A percentile compares a stretch with the other conserved stretches of the same genome.
Evolutionary conservation across 805 yeast genomes (phyloP).

Genomic region (Saccharomycopsis fibuligera): DNA sequence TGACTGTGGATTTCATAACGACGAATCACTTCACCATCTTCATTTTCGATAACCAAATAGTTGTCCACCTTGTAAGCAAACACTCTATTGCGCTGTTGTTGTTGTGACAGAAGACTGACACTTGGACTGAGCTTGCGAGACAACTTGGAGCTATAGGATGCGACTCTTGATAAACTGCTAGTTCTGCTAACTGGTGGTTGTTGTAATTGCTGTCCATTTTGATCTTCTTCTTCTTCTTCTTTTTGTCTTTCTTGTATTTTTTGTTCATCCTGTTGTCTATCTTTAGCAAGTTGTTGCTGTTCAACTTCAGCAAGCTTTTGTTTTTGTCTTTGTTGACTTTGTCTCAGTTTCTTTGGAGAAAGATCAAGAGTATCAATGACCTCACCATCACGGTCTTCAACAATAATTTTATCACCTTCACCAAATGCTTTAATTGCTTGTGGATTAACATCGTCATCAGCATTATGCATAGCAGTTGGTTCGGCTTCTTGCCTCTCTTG

Average conservation of each 20-base stretch:
- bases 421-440: conserved; percentile 39
- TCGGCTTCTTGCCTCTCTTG: background rate
- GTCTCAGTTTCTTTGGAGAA: conserved; percentile 22
- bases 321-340: background rate
- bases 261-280: conserved; percentile 6
- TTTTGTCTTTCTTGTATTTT: background rate
- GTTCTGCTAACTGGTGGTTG: conserved; percentile 4
- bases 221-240: background rate
- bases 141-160: background rate
- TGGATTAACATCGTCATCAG: background rate
- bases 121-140: background rate
- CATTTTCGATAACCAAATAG: conserved; percentile 76
- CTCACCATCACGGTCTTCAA: conserved; percentile 85
- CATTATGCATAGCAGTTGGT: background rate
- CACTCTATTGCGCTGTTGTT: conserved; percentile 27
- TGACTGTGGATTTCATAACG: conserved; percentile 71
- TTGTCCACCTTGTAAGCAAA: conserved; percentile 79
- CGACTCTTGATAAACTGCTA: background rate
- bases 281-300: conserved; percentile 8
- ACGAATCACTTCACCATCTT: conserved; percentile 86
- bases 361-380: conserved; percentile 50
- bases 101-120: background rate
- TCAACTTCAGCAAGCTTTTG: background rate
- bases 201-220: too few species aligned
- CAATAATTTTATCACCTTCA: conserved; percentile 63